These are phyloP conservation scores for Cokeromyces recurvatus DNA, from an alignment of 371 early-diverging fungal species.

Conservation along the genomic window DNA sequence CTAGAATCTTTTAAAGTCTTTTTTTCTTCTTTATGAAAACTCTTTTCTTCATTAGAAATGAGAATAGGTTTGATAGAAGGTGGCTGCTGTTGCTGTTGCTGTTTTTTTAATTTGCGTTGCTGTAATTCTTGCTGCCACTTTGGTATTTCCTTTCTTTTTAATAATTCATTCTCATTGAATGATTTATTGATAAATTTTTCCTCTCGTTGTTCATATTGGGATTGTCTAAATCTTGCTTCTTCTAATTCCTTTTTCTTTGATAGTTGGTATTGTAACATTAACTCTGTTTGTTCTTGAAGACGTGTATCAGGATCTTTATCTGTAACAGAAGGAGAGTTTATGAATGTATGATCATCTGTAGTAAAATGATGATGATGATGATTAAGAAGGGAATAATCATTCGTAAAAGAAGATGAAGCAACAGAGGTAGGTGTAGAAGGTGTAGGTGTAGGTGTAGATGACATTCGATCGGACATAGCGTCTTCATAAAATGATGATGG, in stretches of 20 bases:
- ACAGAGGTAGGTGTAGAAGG: conserved; percentile 17
- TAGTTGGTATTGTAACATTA: conserved; percentile 14
- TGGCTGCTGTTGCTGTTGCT: no score
- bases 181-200: no score
- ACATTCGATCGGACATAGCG: conserved; percentile 2
- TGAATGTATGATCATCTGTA: conserved; percentile 3
- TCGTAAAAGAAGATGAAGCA: background rate
- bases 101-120: conserved; percentile 1
- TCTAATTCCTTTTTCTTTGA: conserved; percentile 18
- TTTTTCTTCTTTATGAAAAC: no score
- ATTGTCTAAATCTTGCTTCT: conserved; percentile 18
- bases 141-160: conserved; percentile 7
- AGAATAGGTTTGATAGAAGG: no score
- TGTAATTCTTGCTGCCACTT: conserved; percentile 2
- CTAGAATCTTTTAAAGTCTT: no score
- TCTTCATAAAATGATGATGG: conserved; percentile 4
- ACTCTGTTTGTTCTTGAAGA: conserved; percentile 21
- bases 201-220: conserved; percentile 10
- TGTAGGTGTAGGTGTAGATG: conserved; percentile 10
- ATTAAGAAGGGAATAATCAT: background rate
- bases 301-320: conserved; percentile 16
- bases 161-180: no score
- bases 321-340: no score
- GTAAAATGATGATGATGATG: background rate
- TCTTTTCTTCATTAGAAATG: no score